Percentiles rank a stretch among this genome's conserved stretches.
Evolutionary conservation across 345 rosid species (phyloP).

Genomic region (Populus nigra): DNA sequence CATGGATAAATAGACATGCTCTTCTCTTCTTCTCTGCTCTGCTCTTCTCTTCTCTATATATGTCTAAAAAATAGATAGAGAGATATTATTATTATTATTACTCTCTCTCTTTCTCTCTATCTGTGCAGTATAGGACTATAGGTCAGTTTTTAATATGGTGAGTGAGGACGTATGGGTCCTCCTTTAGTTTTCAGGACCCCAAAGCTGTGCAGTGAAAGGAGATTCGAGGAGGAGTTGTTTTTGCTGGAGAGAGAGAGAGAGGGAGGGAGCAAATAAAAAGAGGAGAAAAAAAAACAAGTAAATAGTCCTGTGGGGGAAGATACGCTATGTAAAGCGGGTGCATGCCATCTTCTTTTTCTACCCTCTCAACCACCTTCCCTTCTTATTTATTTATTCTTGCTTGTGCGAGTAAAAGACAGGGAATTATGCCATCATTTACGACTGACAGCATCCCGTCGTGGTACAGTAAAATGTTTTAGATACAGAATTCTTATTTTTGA

Average conservation of each 20-base stretch:
- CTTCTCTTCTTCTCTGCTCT: not conserved
- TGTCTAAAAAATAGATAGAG: not conserved
- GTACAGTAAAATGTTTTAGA: no score
- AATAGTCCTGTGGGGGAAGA: not conserved
- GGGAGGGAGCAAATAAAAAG: no score
- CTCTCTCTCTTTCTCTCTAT: not conserved
- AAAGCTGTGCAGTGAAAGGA: conserved; percentile 23
- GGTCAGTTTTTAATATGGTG: not conserved
- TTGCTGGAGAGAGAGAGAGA: conserved; percentile 9
- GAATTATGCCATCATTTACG: no score
- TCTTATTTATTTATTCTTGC: not conserved
- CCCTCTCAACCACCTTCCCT: conserved; percentile 9
- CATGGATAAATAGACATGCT: conserved; percentile 13
- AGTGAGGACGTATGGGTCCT: conserved; percentile 13
- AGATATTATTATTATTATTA: not conserved
- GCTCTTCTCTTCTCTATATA: not conserved
- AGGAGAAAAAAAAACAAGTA: not conserved
- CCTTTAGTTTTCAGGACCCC: conserved; percentile 35
- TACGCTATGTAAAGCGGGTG: conserved; percentile 36
- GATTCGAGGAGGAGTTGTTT: conserved; percentile 36
- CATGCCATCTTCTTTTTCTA: conserved; percentile 29
- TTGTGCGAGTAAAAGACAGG: no score
- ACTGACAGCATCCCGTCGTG: no score
- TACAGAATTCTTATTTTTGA: no score
- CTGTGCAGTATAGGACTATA: not conserved